These are phyloP conservation scores for Echinochloa phyllopogon DNA, from an alignment of 176 grass and related monocot genomes.

Conservation along the genomic window DNA sequence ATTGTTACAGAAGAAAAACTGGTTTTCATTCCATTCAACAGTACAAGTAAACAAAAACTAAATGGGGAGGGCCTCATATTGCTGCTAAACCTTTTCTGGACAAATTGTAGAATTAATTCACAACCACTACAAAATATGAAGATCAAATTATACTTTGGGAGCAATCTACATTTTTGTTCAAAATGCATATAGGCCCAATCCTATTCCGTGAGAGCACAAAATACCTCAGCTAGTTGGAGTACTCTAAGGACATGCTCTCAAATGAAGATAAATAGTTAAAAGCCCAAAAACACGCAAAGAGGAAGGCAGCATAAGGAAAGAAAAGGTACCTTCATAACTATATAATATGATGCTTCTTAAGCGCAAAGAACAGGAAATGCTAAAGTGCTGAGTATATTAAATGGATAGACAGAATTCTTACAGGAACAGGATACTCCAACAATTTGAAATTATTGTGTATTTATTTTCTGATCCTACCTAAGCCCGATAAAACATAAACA, in stretches of 20 bases:
- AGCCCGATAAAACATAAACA: neutral
- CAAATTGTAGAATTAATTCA: neutral
- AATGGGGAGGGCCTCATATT: neutral
- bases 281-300: neutral
- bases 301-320: neutral
- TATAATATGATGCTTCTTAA: constrained; percentile 7
- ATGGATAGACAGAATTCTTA: neutral
- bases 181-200: neutral
- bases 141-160: constrained; percentile 7
- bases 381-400: neutral
- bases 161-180: constrained; percentile 7
- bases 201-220: neutral
- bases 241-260: neutral
- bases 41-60: neutral
- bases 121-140: neutral
- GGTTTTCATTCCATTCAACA: neutral
- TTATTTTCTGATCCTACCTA: neutral
- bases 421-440: neutral
- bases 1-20: neutral
- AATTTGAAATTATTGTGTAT: neutral
- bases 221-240: neutral
- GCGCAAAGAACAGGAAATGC: constrained; percentile 4
- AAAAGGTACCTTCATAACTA: neutral
- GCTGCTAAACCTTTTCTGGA: neutral
- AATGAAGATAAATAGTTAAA: constrained; percentile 4